Conservation (phyloP, 73 alveolate species). For the Uronychia binucleata region DNA sequence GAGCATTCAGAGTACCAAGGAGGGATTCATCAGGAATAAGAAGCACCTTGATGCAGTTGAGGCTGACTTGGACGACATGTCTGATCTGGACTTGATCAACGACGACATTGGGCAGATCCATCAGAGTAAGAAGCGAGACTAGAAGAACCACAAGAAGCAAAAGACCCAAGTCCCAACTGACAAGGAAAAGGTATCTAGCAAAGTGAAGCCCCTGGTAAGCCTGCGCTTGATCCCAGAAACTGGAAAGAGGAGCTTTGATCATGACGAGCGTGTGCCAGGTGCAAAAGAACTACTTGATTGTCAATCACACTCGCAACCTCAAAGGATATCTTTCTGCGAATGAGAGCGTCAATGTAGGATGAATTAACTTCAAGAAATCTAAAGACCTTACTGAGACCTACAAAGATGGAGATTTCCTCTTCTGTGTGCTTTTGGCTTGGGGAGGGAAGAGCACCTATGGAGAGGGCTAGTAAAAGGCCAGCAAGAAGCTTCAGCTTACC, state of each 20-base stretch:
- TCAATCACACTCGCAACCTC: conserved; percentile 52
- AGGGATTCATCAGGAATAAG: conserved; percentile 14
- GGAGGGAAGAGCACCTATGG: conserved; percentile 17
- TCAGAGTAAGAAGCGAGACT: too few relatives aligned
- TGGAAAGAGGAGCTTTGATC: conserved; percentile 11
- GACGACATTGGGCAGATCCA: conserved; percentile 2
- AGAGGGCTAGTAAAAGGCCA: conserved; percentile 8
- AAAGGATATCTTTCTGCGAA: conserved; percentile 45
- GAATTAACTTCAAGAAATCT: neutral
- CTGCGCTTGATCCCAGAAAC: conserved; percentile 7
- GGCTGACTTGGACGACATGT: conserved; percentile 34
- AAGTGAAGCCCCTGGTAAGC: neutral
- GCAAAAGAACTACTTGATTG: conserved; percentile 24
- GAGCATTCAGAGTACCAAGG: conserved; percentile 3
- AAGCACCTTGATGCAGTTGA: conserved; percentile 24
- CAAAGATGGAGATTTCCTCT: conserved; percentile 27
- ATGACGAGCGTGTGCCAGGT: neutral
- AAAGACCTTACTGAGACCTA: neutral
- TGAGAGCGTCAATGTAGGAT: conserved; percentile 4
- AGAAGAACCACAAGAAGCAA: conserved; percentile 1
- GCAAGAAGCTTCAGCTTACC: conserved; percentile 41
- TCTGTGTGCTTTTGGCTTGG: conserved; percentile 28
- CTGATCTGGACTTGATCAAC: conserved; percentile 23
- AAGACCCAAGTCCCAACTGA: conserved; percentile 13
- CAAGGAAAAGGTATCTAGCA: neutral